phyloP scores from a whole-genome alignment of 768 basidiomycete genomes.

The Candolleomyces eurysporus region DNA sequence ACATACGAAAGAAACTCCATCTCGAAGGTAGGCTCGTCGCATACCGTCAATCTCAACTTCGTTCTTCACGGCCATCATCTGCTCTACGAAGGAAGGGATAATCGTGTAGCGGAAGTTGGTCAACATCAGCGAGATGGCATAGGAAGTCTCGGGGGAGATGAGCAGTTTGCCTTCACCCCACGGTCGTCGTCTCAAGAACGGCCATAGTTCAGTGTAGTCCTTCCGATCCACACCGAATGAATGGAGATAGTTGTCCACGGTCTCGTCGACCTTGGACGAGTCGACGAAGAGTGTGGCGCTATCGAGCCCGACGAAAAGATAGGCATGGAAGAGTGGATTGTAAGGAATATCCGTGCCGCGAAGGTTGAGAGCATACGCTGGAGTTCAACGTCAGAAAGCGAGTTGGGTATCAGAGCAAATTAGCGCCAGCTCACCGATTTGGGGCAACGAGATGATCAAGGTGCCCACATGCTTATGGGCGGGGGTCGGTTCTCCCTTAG shows the following conservation, averaged over 20 bases:
- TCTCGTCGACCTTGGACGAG: conserved; percentile 54
- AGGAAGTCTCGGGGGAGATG: conserved; percentile 71
- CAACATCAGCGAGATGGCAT: conserved; percentile 82
- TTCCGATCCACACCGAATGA: conserved; percentile 53
- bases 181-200: conserved; percentile 68
- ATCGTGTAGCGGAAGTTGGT: conserved; percentile 81
- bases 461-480: conserved; percentile 65
- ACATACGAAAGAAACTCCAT: conserved; percentile 83
- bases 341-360: conserved; percentile 89
- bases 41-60: conserved; percentile 80
- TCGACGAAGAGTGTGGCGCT: conserved; percentile 78
- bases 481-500: conserved; percentile 57
- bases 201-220: conserved; percentile 79
- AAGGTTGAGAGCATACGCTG: conserved; percentile 86
- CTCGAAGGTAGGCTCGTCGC: conserved; percentile 80
- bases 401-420: conserved; percentile 8
- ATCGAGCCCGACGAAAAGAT: conserved; percentile 69
- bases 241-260: conserved; percentile 57
- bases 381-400: background rate
- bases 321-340: conserved; percentile 90
- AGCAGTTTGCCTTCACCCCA: conserved; percentile 83
- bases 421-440: conserved; percentile 52
- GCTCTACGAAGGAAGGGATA: conserved; percentile 65
- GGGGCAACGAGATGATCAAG: conserved; percentile 66
- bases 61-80: conserved; percentile 88